Evolutionary conservation across 208 protist species (phyloP).

Genomic region (Porcisia hertigi): DNA sequence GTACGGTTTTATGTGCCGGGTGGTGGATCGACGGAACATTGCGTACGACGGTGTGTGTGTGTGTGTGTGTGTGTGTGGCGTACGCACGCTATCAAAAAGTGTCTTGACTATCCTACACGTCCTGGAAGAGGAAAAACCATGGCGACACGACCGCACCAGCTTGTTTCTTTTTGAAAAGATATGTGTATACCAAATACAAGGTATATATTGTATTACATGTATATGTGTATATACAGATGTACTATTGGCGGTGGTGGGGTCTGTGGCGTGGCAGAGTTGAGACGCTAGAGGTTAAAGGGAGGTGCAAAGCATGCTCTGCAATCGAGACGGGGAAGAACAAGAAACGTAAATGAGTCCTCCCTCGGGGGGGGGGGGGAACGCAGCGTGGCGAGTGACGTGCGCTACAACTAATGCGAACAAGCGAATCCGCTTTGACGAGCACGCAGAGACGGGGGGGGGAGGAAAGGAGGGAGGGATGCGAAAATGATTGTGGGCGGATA

Average conservation of each 20-base stretch:
- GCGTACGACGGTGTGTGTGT: no score
- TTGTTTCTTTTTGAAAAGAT: neutral
- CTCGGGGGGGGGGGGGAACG: neutral
- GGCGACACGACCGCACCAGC: neutral
- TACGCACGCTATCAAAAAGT: neutral
- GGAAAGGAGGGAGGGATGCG: neutral
- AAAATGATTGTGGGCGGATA: neutral
- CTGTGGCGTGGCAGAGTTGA: neutral
- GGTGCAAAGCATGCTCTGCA: neutral
- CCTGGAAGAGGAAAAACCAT: neutral
- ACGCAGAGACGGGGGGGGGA: neutral
- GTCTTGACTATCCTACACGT: neutral
- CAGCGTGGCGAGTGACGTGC: neutral
- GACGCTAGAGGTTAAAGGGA: neutral
- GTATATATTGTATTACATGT: neutral
- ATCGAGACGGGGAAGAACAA: neutral
- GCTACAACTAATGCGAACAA: neutral
- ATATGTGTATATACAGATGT: neutral
- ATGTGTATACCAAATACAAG: no score
- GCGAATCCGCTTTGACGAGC: neutral
- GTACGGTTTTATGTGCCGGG: conserved; percentile 68
- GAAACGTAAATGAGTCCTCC: no score
- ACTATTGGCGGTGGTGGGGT: neutral
- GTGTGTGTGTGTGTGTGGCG: no score
- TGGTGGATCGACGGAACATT: conserved; percentile 63